Conservation (phyloP, 2,329 filamentous ascomycete genomes). For the Myotisia sp. region DNA sequence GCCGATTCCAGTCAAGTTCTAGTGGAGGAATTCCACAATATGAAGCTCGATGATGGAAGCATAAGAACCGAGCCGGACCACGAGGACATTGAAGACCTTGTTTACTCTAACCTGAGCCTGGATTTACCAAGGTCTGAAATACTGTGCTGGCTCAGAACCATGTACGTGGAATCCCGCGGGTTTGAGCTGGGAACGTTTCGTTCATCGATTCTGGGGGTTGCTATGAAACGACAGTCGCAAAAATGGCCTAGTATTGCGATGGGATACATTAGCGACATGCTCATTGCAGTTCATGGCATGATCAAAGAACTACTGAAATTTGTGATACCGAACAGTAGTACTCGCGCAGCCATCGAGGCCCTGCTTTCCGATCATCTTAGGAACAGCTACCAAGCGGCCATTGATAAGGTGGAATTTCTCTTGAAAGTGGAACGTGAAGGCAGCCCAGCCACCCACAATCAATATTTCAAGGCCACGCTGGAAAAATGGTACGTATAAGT, state of each 20-base stretch:
- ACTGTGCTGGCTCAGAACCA: constrained; percentile 30
- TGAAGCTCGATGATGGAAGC: neutral
- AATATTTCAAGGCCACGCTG: constrained; percentile 37
- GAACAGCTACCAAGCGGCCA: constrained; percentile 33
- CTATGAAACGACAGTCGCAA: constrained; percentile 40
- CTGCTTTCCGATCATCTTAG: constrained; percentile 34
- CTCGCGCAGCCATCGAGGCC: constrained; percentile 32
- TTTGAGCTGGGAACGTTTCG: constrained; percentile 41
- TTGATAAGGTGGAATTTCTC: constrained; percentile 39
- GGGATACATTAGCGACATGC: constrained; percentile 38
- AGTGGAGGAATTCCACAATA: too few species aligned
- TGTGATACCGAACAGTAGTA: constrained; percentile 31
- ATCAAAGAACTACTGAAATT: constrained; percentile 31
- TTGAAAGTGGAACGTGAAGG: constrained; percentile 37
- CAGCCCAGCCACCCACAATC: constrained; percentile 38
- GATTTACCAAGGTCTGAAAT: constrained; percentile 22
- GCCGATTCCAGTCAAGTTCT: too few species aligned
- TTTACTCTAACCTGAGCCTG: constrained; percentile 7
- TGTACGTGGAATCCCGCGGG: constrained; percentile 35
- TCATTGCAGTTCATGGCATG: constrained; percentile 40
- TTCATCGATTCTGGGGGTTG: constrained; percentile 16
- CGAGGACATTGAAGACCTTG: constrained; percentile 12
- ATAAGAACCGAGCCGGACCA: neutral
- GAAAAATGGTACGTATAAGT: constrained; percentile 21
- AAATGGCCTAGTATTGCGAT: constrained; percentile 40